Conservation (phyloP, 2,329 filamentous ascomycete species). For the Stagonosporopsis rhizophila region DNA sequence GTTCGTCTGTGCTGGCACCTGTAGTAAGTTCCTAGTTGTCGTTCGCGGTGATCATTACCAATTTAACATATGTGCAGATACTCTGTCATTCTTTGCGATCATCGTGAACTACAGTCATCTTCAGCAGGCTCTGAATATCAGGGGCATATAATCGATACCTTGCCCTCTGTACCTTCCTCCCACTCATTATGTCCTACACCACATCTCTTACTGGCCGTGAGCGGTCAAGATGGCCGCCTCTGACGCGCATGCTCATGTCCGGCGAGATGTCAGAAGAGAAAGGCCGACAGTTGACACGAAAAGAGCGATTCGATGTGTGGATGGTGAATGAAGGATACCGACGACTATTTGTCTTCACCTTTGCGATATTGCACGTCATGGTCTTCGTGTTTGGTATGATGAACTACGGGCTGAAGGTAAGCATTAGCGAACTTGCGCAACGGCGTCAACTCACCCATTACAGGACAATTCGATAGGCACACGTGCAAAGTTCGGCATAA, state of each 20-base stretch:
- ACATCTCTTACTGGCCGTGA: conserved; percentile 58
- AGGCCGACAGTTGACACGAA: conserved; percentile 70
- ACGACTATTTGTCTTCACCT: conserved; percentile 80
- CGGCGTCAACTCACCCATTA: conserved; percentile 16
- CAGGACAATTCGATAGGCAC: conserved; percentile 69
- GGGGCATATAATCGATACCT: conserved; percentile 33
- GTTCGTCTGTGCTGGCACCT: conserved; percentile 50
- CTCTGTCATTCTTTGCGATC: conserved; percentile 40
- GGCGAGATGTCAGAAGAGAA: conserved; percentile 80
- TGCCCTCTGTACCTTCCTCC: conserved; percentile 14
- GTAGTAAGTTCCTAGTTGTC: conserved; percentile 38
- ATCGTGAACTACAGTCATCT: conserved; percentile 36
- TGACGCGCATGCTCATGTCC: conserved; percentile 82
- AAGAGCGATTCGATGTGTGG: conserved; percentile 81
- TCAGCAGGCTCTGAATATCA: conserved; percentile 52
- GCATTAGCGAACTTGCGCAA: background rate
- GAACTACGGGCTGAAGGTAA: conserved; percentile 75
- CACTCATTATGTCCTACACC: conserved; percentile 41
- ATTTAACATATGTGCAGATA: conserved; percentile 38
- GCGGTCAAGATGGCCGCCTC: conserved; percentile 80
- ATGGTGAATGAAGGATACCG: conserved; percentile 90
- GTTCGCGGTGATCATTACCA: conserved; percentile 13
- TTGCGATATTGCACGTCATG: conserved; percentile 74
- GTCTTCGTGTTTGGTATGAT: conserved; percentile 82
- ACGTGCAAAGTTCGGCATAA: conserved; percentile 74